These are phyloP conservation scores for Debaryomyces fabryi DNA, from an alignment of 1,139 yeast genomes.

Conservation along the genomic window DNA sequence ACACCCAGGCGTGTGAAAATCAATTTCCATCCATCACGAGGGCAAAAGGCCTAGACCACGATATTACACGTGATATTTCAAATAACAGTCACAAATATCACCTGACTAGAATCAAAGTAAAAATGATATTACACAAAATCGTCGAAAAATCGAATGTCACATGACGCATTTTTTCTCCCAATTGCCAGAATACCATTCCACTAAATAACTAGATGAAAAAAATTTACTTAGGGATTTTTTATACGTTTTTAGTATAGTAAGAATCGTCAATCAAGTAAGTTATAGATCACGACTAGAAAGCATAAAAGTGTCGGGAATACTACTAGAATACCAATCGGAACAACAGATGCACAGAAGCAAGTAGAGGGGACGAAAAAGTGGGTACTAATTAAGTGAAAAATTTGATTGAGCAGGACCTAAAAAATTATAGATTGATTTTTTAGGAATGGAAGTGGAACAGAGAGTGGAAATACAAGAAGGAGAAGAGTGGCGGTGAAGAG, in stretches of 20 bases:
- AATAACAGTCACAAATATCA: not conserved
- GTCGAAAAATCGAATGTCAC: not conserved
- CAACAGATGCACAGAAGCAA: not conserved
- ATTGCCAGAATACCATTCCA: not conserved
- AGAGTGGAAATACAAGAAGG: not conserved
- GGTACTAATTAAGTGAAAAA: constrained; percentile 2
- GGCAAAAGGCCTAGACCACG: not conserved
- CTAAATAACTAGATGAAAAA: constrained; percentile 2
- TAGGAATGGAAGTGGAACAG: not conserved
- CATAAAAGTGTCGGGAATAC: not conserved
- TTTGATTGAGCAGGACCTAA: not conserved
- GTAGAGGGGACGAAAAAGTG: not conserved
- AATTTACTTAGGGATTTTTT: constrained; percentile 8
- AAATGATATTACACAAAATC: not conserved
- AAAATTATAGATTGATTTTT: not conserved
- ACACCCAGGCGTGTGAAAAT: not conserved
- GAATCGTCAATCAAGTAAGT: constrained; percentile 16
- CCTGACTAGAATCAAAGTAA: not conserved
- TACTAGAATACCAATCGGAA: not conserved
- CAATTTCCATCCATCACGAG: not conserved
- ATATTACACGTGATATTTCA: not conserved
- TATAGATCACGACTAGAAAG: not conserved
- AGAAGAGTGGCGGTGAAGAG: not conserved
- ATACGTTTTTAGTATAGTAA: constrained; percentile 15
- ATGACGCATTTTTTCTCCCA: not conserved